These are phyloP conservation scores for Trypanosoma platydactyli DNA, from an alignment of 208 protist species.

Conservation along the genomic window DNA sequence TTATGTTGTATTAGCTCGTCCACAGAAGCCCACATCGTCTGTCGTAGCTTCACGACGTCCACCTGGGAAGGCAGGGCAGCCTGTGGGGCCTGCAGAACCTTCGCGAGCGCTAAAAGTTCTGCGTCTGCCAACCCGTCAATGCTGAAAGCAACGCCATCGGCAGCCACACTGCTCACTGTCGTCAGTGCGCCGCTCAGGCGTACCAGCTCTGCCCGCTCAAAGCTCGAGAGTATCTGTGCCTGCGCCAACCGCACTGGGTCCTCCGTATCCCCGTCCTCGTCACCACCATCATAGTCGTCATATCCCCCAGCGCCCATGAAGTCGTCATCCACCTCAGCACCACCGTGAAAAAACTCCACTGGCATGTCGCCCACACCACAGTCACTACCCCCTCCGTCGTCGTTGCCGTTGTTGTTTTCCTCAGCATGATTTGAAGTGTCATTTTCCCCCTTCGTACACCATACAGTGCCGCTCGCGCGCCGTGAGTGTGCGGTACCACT, in stretches of 20 bases:
- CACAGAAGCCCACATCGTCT: constrained; percentile 79
- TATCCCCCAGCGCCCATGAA: constrained; percentile 30
- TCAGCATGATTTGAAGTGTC: constrained; percentile 1
- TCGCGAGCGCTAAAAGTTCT: constrained; percentile 40
- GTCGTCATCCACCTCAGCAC: constrained; percentile 54
- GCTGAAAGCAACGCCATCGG: neutral
- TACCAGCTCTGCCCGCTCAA: constrained; percentile 25
- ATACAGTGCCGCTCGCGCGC: constrained; percentile 17
- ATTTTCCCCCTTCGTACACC: constrained; percentile 1
- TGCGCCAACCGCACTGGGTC: constrained; percentile 33
- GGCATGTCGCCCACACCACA: constrained; percentile 68
- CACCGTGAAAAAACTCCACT: constrained; percentile 76
- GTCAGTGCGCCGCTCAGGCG: constrained; percentile 23
- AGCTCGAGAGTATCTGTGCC: constrained; percentile 23
- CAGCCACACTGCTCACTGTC: constrained; percentile 19
- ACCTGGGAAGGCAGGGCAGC: constrained; percentile 78
- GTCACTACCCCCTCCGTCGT: constrained; percentile 21
- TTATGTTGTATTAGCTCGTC: constrained; percentile 36
- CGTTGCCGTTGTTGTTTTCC: neutral
- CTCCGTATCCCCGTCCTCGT: constrained; percentile 26
- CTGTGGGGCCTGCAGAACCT: constrained; percentile 61
- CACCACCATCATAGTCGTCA: constrained; percentile 51
- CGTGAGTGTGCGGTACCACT: constrained; percentile 14
- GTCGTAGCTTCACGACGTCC: constrained; percentile 76
- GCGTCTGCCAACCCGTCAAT: neutral